These are phyloP conservation scores for Amanita rimosa DNA, from an alignment of 768 basidiomycete genomes.

Conservation along the genomic window DNA sequence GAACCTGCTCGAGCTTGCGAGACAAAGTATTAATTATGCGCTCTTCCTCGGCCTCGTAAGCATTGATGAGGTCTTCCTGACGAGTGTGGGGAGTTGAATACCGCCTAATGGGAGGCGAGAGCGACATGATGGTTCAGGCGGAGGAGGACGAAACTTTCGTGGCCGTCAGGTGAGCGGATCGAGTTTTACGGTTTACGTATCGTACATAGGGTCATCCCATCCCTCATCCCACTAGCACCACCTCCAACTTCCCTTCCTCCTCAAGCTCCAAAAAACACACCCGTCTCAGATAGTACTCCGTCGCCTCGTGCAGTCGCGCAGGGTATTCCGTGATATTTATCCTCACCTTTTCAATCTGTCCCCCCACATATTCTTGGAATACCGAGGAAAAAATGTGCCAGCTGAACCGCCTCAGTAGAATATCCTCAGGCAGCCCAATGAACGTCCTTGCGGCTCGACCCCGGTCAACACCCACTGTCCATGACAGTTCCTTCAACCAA, in stretches of 20 bases:
- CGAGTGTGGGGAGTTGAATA: slow-evolving; percentile 40
- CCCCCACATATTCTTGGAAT: slow-evolving; percentile 9
- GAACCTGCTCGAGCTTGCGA: slow-evolving; percentile 74
- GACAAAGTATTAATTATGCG: slow-evolving; percentile 77
- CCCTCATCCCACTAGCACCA: background rate
- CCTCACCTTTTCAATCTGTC: slow-evolving; percentile 7
- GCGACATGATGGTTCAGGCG: slow-evolving; percentile 19
- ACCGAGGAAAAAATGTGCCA: slow-evolving; percentile 18
- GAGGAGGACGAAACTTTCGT: background rate
- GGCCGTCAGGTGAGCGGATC: background rate
- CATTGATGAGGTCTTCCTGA: slow-evolving; percentile 75
- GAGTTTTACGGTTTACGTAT: background rate
- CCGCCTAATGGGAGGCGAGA: slow-evolving; percentile 52
- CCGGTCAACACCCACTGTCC: slow-evolving; percentile 13
- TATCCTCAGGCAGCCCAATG: slow-evolving; percentile 18
- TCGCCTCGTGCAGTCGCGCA: slow-evolving; percentile 8
- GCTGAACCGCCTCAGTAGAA: slow-evolving; percentile 15
- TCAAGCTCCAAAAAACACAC: background rate
- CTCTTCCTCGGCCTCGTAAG: slow-evolving; percentile 86
- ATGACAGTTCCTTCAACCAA: slow-evolving; percentile 12
- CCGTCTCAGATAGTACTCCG: slow-evolving; percentile 5
- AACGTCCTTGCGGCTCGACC: slow-evolving; percentile 12
- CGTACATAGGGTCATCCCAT: background rate
- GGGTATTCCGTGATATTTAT: slow-evolving; percentile 11
- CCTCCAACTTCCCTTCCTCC: background rate